Conservation (phyloP, 495 filamentous ascomycete genomes). For the Lepidopterella palustris region DNA sequence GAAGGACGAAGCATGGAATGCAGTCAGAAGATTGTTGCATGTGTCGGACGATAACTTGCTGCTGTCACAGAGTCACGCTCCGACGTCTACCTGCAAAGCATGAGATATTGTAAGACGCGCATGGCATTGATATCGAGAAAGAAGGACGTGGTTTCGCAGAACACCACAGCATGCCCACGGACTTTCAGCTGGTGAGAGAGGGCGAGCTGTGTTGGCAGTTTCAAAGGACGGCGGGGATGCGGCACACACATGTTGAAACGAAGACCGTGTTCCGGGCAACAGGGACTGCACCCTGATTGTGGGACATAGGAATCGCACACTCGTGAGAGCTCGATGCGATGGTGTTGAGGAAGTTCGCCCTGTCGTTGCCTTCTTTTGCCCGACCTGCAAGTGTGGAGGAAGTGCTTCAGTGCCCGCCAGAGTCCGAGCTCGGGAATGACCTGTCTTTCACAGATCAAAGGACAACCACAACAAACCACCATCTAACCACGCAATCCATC, state of each 20-base stretch:
- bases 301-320: not conserved
- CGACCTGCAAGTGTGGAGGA: not conserved
- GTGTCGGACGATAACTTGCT: not conserved
- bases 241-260: not conserved
- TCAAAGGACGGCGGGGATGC: not conserved
- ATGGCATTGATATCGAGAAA: not conserved
- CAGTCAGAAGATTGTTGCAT: not conserved
- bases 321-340: not conserved
- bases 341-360: not conserved
- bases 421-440: not conserved
- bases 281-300: constrained; percentile 1
- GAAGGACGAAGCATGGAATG: not conserved
- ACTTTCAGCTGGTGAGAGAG: not conserved
- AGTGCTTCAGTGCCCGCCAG: not conserved
- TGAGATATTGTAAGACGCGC: not conserved
- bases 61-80: not conserved
- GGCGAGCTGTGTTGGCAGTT: not conserved
- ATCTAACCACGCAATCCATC: too few species aligned
- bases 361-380: not conserved
- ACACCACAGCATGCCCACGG: not conserved
- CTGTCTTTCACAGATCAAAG: too few species aligned
- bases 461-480: not conserved
- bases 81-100: not conserved
- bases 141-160: not conserved
- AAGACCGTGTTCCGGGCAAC: not conserved